Conservation (phyloP, 2,329 filamentous ascomycete genomes). For the Monosporascus sp. region DNA sequence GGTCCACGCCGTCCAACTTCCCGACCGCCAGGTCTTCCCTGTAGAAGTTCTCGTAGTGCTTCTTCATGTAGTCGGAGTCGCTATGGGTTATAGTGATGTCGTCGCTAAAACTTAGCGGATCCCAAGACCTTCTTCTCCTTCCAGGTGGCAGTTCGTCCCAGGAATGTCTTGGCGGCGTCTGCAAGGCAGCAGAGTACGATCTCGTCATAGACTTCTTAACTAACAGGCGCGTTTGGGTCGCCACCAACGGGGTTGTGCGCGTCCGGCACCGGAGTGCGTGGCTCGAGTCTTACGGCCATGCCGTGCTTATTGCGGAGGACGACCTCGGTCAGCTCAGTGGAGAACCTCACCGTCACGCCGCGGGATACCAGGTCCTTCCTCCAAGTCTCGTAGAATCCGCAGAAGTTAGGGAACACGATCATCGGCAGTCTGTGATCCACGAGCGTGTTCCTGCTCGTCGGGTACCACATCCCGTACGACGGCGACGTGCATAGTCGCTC, state of each 20-base stretch:
- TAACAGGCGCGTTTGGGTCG: slow-evolving; percentile 29
- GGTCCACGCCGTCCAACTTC: slow-evolving; percentile 26
- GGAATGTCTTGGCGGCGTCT: slow-evolving; percentile 57
- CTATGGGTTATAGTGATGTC: slow-evolving; percentile 67
- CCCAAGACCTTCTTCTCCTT: slow-evolving; percentile 63
- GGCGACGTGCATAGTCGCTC: slow-evolving; percentile 32
- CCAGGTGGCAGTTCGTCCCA: slow-evolving; percentile 51
- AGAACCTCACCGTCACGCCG: slow-evolving; percentile 47
- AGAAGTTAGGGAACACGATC: slow-evolving; percentile 53
- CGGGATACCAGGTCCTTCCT: slow-evolving; percentile 39
- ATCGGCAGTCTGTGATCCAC: slow-evolving; percentile 47
- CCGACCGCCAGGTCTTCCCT: slow-evolving; percentile 36
- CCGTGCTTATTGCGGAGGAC: slow-evolving; percentile 42
- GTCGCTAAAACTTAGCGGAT: slow-evolving; percentile 64
- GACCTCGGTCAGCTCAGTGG: slow-evolving; percentile 46
- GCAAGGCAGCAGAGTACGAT: slow-evolving; percentile 61
- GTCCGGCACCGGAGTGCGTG: slow-evolving; percentile 26
- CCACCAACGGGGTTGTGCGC: slow-evolving; percentile 25
- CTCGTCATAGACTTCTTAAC: slow-evolving; percentile 57
- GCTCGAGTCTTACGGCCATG: slow-evolving; percentile 40
- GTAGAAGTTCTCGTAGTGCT: slow-evolving; percentile 61
- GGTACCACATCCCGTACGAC: slow-evolving; percentile 56
- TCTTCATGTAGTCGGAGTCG: slow-evolving; percentile 59
- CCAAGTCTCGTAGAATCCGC: slow-evolving; percentile 50
- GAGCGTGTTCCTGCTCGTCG: slow-evolving; percentile 25